Conservation (phyloP, 2,329 filamentous ascomycete genomes). For the Zymoseptoria crescenta region DNA sequence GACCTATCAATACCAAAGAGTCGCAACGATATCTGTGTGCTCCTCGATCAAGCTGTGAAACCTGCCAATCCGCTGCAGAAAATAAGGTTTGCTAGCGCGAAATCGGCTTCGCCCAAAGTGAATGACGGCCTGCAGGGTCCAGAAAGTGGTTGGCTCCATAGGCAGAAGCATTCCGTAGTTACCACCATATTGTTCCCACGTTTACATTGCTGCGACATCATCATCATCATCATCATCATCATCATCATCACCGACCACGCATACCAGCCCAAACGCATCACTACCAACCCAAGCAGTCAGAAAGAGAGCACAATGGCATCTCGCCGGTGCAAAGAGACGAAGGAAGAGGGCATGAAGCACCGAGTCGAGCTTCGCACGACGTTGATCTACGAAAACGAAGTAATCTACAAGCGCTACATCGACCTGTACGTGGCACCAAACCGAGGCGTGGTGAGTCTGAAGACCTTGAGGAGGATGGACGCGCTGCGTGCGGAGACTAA, state of each 20-base stretch:
- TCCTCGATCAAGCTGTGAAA: too few species aligned
- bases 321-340: neutral
- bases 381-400: neutral
- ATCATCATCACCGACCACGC: neutral
- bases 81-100: too few species aligned
- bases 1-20: too few species aligned
- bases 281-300: neutral
- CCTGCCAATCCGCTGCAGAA: too few species aligned
- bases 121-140: neutral
- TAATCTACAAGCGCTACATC: neutral
- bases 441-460: neutral
- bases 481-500: neutral
- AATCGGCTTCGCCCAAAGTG: neutral
- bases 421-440: neutral
- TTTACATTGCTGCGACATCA: too few species aligned
- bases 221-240: too few species aligned
- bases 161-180: too few species aligned
- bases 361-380: neutral
- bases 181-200: too few species aligned
- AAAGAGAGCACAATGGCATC: neutral
- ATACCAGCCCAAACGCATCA: neutral
- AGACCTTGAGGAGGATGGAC: neutral
- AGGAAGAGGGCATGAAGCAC: neutral
- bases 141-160: too few species aligned
- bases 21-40: too few species aligned